Conservation (phyloP, 208 protist genomes). For the Trichomonas vaginalis region DNA sequence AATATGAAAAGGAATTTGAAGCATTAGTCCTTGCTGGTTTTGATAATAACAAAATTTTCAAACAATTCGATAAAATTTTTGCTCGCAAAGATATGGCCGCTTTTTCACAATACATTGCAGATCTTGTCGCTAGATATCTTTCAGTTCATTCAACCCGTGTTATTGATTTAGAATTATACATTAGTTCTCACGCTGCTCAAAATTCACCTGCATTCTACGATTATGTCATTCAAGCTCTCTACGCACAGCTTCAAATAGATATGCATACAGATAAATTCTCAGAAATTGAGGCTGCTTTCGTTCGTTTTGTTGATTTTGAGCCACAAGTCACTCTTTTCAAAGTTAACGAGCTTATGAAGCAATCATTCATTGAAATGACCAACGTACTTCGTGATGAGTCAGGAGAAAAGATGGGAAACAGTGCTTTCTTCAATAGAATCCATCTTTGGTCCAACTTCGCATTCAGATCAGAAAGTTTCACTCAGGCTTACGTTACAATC, state of each 20-base stretch:
- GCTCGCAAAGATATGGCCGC: neutral
- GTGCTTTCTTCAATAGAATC: neutral
- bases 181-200: neutral
- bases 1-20: neutral
- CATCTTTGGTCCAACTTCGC: neutral
- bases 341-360: neutral
- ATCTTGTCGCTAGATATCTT: neutral
- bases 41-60: neutral
- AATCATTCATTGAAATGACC: neutral
- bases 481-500: neutral
- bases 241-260: neutral
- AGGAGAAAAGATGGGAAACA: neutral
- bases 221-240: neutral
- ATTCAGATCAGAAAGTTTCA: neutral
- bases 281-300: neutral
- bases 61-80: neutral
- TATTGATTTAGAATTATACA: neutral
- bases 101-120: neutral
- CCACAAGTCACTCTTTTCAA: neutral
- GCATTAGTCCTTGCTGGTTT: neutral
- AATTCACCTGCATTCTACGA: neutral
- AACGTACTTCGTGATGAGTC: neutral
- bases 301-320: neutral
- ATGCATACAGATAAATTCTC: neutral
- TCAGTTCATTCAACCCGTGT: neutral